Base-by-base conservation (phyloP, 257 asterid species). In the Eustoma russellianum region DNA sequence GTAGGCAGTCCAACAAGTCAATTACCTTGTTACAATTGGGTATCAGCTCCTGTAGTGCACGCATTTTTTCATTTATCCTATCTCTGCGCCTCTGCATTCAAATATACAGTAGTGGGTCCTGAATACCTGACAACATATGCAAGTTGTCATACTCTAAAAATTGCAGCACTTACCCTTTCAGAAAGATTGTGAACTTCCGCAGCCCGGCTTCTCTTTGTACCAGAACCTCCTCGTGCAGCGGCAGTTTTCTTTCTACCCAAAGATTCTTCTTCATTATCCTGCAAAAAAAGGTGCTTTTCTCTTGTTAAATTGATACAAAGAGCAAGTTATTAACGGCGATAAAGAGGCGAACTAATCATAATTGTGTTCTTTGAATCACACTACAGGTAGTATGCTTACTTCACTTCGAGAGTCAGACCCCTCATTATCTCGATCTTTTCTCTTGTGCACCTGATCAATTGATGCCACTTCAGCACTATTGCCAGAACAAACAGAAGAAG, bases 161-260 rank as follows among this genome's bases (percentile, higher is more conserved):
- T 33, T 34, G 59, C 59, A 52, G n/a, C 18, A 51, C 94, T 80
- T 70, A 92, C 98, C 86, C 98, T 83, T 67, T 92, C 97, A 11
- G 97, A 87, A 55, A 87, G 88, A 75, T 88, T 92, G 71, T 87
- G 98, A 18, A 91, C 97, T 81, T 91, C 94, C 55, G 98, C 94
- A 66, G 95, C 95, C 67, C 98, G 85, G 70, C 90, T 75, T 79
- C 95, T 92, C 77, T 85, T 92, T 56, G 95, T 74, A 71, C 85
- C 79, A 14, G 67, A 48, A 61, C 71, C 81, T 64, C 86, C 82
- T 71, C 82, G 72, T 50, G 63, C 68, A 61, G 63, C 60, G 58
- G 68, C 69, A 5, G 61, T 46, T 70, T 73, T 91, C 62, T 66
- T 82, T 2, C 49, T 74, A 59, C 83, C 91, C 30, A 64, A 64